These are phyloP conservation scores for Citrus unshiu DNA, from an alignment of 345 rosid genomes.

Conservation along the genomic window DNA sequence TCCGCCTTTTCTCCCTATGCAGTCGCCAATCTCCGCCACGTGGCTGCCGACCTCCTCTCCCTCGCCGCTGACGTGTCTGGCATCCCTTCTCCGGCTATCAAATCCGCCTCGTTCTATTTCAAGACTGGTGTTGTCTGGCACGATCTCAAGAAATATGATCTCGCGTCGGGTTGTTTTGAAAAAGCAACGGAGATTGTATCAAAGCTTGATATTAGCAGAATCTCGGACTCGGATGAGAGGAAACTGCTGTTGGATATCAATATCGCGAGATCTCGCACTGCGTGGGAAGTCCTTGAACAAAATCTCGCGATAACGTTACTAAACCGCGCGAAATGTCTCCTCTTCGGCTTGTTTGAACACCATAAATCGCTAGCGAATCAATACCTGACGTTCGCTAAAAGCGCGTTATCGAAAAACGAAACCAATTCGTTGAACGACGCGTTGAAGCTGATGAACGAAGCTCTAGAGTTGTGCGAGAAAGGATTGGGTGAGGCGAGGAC, in stretches of 20 bases:
- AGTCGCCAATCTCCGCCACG: conserved; percentile 59
- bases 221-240: conserved; percentile 62
- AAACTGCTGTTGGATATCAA: conserved; percentile 71
- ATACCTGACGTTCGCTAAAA: conserved; percentile 62
- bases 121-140: conserved; percentile 76
- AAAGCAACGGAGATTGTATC: conserved; percentile 74
- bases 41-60: conserved; percentile 83
- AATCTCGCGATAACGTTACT: conserved; percentile 78
- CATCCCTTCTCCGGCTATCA: conserved; percentile 69
- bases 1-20: conserved; percentile 21
- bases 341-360: conserved; percentile 70
- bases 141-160: conserved; percentile 54
- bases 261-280: conserved; percentile 78
- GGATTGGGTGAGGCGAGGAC: conserved; percentile 55
- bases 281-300: conserved; percentile 72
- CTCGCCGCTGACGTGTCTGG: conserved; percentile 62
- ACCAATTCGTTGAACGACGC: conserved; percentile 47
- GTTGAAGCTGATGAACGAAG: conserved; percentile 77
- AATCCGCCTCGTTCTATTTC: conserved; percentile 74
- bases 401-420: conserved; percentile 44
- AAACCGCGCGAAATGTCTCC: conserved; percentile 56
- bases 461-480: conserved; percentile 77
- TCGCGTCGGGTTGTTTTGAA: conserved; percentile 84
- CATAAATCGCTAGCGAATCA: conserved; percentile 63
- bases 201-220: conserved; percentile 39